These are phyloP conservation scores for Apiospora phragmitis DNA, from an alignment of 2,329 filamentous ascomycete genomes.

Conservation along the genomic window DNA sequence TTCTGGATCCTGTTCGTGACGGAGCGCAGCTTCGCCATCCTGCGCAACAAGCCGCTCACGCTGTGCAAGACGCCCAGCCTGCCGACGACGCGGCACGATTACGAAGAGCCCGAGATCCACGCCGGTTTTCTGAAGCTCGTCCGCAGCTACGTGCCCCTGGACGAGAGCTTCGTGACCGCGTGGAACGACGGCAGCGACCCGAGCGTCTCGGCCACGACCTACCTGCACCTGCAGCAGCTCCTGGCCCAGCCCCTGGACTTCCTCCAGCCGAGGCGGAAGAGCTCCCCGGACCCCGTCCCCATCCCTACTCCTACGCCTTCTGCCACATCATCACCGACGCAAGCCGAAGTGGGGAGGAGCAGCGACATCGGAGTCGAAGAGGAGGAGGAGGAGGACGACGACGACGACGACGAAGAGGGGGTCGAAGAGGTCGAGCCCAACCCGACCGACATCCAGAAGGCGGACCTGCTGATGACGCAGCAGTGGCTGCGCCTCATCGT, in stretches of 20 bases:
- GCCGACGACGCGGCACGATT: constrained; percentile 51
- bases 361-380: background rate
- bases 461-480: constrained; percentile 68
- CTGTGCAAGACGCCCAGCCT: constrained; percentile 59
- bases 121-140: constrained; percentile 62
- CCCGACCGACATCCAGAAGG: constrained; percentile 64
- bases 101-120: constrained; percentile 53
- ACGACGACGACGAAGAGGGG: background rate
- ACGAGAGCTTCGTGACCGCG: constrained; percentile 62
- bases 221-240: constrained; percentile 35
- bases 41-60: constrained; percentile 63
- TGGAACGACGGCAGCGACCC: constrained; percentile 60
- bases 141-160: constrained; percentile 61
- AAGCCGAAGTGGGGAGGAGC: constrained; percentile 29
- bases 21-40: constrained; percentile 62
- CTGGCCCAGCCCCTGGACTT: constrained; percentile 35
- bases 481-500: constrained; percentile 71
- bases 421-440: constrained; percentile 35
- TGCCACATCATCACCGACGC: constrained; percentile 28
- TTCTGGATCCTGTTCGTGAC: constrained; percentile 66
- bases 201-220: constrained; percentile 33
- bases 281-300: background rate
- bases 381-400: too few species aligned
- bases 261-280: constrained; percentile 24
- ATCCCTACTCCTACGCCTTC: background rate